These are phyloP conservation scores for Vanrija humicola DNA, from an alignment of 1,284 basidiomycete species.

Conservation along the genomic window DNA sequence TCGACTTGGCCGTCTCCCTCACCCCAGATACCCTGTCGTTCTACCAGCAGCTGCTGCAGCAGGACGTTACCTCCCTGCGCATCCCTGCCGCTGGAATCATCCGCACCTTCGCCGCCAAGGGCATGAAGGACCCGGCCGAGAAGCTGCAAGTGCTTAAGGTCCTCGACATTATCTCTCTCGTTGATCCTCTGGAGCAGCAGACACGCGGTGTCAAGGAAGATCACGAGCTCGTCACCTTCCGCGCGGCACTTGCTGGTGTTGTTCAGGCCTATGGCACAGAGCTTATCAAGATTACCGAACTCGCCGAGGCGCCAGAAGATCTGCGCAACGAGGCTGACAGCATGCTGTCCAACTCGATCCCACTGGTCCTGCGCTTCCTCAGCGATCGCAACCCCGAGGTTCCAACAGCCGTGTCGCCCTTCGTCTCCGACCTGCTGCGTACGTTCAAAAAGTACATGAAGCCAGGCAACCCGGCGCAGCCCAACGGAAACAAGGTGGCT, in stretches of 20 bases:
- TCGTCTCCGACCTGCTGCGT: constrained; percentile 69
- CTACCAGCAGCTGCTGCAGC: constrained; percentile 79
- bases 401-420: constrained; percentile 74
- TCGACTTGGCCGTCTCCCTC: constrained; percentile 93
- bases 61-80: constrained; percentile 64
- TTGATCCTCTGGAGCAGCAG: constrained; percentile 72
- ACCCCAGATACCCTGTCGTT: constrained; percentile 84
- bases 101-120: constrained; percentile 80
- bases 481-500: constrained; percentile 12
- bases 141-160: constrained; percentile 89
- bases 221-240: constrained; percentile 75
- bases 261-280: constrained; percentile 81
- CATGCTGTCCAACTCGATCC: constrained; percentile 67
- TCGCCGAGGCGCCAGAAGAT: constrained; percentile 55
- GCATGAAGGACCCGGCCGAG: constrained; percentile 85
- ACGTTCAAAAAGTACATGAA: constrained; percentile 42
- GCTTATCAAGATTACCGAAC: constrained; percentile 68
- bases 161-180: constrained; percentile 73
- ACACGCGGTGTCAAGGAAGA: constrained; percentile 66
- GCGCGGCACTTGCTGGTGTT: constrained; percentile 82
- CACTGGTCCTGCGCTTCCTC: constrained; percentile 82
- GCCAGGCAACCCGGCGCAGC: constrained; percentile 6
- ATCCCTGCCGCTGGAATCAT: constrained; percentile 77
- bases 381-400: constrained; percentile 85
- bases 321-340: constrained; percentile 66